phyloP scores from a whole-genome alignment of 306 rosid genomes.

The Erythrophleum fordii region DNA sequence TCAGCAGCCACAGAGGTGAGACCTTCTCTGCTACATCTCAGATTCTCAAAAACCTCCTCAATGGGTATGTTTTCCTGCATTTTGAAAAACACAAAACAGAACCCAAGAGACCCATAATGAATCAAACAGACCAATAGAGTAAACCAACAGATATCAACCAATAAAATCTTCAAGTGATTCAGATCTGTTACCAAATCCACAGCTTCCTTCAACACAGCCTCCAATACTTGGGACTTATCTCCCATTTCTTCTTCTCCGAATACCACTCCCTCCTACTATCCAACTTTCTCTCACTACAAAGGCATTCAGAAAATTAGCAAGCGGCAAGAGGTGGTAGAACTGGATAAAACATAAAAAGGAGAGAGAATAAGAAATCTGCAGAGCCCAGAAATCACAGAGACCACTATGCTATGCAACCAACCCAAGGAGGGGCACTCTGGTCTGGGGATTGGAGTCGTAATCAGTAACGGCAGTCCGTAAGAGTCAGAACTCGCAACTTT shows the following conservation, averaged over 20 bases:
- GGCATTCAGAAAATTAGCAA: conserved; percentile 50
- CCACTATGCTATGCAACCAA: conserved; percentile 28
- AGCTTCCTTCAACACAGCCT: conserved; percentile 92
- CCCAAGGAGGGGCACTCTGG: neutral
- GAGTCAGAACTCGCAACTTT: neutral
- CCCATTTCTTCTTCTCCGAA: conserved; percentile 47
- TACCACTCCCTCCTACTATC: conserved; percentile 19
- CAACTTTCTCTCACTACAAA: conserved; percentile 53
- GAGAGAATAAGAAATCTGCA: conserved; percentile 36
- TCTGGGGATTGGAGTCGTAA: neutral
- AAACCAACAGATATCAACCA: conserved; percentile 13
- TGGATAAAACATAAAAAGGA: conserved; percentile 7
- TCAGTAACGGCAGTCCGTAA: neutral
- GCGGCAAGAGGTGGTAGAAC: conserved; percentile 29
- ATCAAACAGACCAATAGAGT: conserved; percentile 19
- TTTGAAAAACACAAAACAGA: conserved; percentile 21
- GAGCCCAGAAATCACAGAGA: conserved; percentile 26
- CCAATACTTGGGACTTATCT: conserved; percentile 82
- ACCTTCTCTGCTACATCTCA: conserved; percentile 96
- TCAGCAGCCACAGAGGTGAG: conserved; percentile 87
- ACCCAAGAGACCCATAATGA: conserved; percentile 19
- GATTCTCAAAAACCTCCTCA: conserved; percentile 94
- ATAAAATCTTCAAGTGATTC: conserved; percentile 33
- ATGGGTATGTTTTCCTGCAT: conserved; percentile 96
- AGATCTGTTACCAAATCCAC: conserved; percentile 99